Base-by-base conservation (phyloP, 1,139 yeast genomes). In the Suhomyces atakaporum region DNA sequence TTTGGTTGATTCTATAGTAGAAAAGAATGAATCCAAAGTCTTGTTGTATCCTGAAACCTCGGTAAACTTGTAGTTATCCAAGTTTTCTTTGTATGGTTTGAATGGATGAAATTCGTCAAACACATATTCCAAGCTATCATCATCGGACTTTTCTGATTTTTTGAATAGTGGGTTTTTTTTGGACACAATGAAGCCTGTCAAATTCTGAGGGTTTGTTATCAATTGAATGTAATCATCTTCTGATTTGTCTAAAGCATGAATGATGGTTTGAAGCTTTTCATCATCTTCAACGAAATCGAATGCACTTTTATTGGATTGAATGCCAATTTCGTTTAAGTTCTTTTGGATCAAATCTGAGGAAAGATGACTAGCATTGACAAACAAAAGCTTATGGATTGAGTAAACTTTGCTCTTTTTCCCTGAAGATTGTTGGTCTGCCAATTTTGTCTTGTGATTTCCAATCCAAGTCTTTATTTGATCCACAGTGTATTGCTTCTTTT, bases 101-200 rank as follows among this genome's bases (percentile, higher is more conserved):
- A 83, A 89, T 0, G 97, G 97, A 58, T 86, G 95, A 55, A 88
- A 92, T 44, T 86, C 95, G 38, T 87, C 95, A 46, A 75, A 85
- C 2, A 82, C 58, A 40, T 63, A 79, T 47, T 80, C 77, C 50
- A 76, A 64, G 27, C 58, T 62, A 10, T 31, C 35, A 53, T 24
- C 28, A 7, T 56, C 57, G 2, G 60, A 63, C 2, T 56, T 61
- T 9, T 64, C 72, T 3, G 24, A 22, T 0, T 63, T 54, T 26
- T 63, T 58, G 49, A 62, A 77, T 7, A 71, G 60, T 1, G 75
- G 73, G 49, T 85, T 86, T 47, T 66, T 71, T 49, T 79, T 82
- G 9, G 83, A 71, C 1, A 88, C 69, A 37, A 90, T 83, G 47
- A 66, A 82, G 0, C 97, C 97, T 0, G 63, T 58, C 1, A 69